Conservation (phyloP, 331 rosid species). For the Rhamnella rubrinervis region DNA sequence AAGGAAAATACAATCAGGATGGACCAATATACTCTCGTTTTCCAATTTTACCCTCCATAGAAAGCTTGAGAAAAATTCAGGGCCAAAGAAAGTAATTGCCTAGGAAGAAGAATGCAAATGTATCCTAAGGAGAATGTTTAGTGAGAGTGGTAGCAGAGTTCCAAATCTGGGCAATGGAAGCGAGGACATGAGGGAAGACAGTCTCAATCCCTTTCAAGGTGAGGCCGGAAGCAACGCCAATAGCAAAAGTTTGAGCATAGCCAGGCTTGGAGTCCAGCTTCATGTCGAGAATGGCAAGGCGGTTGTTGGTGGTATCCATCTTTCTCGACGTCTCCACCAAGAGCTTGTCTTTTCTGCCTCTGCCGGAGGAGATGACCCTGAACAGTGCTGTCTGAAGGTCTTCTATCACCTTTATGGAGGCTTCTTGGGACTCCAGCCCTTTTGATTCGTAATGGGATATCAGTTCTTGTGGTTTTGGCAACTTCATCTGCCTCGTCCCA, state of each 20-base stretch:
- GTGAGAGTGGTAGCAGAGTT: conserved; percentile 40
- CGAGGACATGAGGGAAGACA: conserved; percentile 53
- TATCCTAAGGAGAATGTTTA: conserved; percentile 35
- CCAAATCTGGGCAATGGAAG: conserved; percentile 62
- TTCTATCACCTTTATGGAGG: conserved; percentile 79
- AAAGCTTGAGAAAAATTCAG: no score
- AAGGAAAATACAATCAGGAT: no score
- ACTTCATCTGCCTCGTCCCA: conserved; percentile 36
- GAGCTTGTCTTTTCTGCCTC: conserved; percentile 57
- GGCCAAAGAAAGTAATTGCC: not conserved
- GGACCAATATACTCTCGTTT: no score
- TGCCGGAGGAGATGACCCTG: conserved; percentile 61
- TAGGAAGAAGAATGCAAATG: no score
- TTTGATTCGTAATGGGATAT: conserved; percentile 79
- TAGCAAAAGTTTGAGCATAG: conserved; percentile 50
- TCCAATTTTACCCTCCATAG: no score
- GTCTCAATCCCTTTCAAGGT: conserved; percentile 50
- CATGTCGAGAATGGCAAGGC: conserved; percentile 63
- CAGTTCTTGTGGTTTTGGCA: conserved; percentile 60
- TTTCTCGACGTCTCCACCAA: conserved; percentile 58
- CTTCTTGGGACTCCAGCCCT: conserved; percentile 61
- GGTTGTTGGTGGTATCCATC: conserved; percentile 45
- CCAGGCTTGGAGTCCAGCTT: conserved; percentile 91
- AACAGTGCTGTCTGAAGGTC: conserved; percentile 80
- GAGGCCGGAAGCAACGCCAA: conserved; percentile 74